These are phyloP conservation scores for Leccinum variabile DNA, from an alignment of 1,284 basidiomycete species.

Conservation along the genomic window DNA sequence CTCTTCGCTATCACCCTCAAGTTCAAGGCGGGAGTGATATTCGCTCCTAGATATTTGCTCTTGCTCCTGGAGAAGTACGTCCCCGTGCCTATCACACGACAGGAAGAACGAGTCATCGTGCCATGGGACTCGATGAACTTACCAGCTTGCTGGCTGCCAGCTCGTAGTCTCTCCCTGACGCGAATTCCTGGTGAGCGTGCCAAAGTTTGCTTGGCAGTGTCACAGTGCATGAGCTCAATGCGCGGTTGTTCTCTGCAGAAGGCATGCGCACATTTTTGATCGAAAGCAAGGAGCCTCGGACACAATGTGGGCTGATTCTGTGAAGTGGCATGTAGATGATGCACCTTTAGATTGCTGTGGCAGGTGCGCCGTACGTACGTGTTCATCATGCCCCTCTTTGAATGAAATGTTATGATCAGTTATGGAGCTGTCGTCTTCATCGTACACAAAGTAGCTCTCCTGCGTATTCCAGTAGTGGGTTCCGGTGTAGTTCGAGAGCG, in stretches of 20 bases:
- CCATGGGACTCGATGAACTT: constrained; percentile 9
- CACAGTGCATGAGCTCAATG: constrained; percentile 10
- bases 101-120: constrained; percentile 3
- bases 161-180: constrained; percentile 20
- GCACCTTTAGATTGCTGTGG: background rate
- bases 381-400: constrained; percentile 52
- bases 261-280: constrained; percentile 55
- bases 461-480: constrained; percentile 83
- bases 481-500: constrained; percentile 63
- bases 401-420: constrained; percentile 62
- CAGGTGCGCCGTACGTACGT: constrained; percentile 38
- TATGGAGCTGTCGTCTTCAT: constrained; percentile 41
- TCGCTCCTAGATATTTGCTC: constrained; percentile 49
- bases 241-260: constrained; percentile 5
- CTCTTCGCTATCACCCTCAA: constrained; percentile 30
- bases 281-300: constrained; percentile 65
- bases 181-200: constrained; percentile 46
- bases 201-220: constrained; percentile 57
- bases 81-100: constrained; percentile 48
- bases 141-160: constrained; percentile 25
- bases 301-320: constrained; percentile 59
- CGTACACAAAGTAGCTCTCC: constrained; percentile 62
- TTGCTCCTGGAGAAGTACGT: constrained; percentile 52
- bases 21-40: constrained; percentile 54
- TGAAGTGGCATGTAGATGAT: constrained; percentile 10